Conservation (phyloP, 331 rosid species). For the Pyracantha coccinea region DNA sequence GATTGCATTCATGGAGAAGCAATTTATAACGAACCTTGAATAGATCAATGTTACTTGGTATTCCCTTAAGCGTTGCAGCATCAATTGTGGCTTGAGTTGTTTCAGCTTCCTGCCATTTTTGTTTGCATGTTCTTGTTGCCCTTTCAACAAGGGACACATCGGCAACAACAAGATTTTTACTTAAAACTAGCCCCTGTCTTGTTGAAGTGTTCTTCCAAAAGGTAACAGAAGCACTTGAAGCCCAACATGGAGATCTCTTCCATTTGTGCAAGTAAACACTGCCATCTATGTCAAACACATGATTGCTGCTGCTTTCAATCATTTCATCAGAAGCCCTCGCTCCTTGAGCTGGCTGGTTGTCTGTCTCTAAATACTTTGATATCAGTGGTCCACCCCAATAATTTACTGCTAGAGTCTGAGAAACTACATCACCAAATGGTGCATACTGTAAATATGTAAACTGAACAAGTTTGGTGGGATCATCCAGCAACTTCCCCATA, state of each 20-base stretch:
- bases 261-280: constrained; percentile 84
- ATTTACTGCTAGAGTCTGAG: constrained; percentile 79
- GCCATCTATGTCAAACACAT: constrained; percentile 82
- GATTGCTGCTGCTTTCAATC: constrained; percentile 39
- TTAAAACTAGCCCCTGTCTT: constrained; percentile 64
- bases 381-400: constrained; percentile 83
- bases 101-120: constrained; percentile 51
- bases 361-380: constrained; percentile 36
- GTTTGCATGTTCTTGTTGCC: constrained; percentile 64
- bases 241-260: constrained; percentile 90
- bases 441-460: constrained; percentile 64
- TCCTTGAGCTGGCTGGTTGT: constrained; percentile 27
- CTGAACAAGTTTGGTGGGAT: constrained; percentile 80
- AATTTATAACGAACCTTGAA: constrained; percentile 59
- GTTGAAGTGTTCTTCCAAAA: constrained; percentile 76
- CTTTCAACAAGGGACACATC: constrained; percentile 60
- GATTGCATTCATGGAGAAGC: not conserved
- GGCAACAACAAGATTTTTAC: constrained; percentile 83
- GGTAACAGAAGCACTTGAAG: constrained; percentile 45
- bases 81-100: constrained; percentile 95
- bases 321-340: constrained; percentile 38
- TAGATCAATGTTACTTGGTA: constrained; percentile 97
- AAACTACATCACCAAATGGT: constrained; percentile 72
- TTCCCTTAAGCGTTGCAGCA: constrained; percentile 88
- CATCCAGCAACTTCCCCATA: constrained; percentile 75